Evolutionary conservation across 2,329 filamentous ascomycete species (phyloP).

Genomic region (Cryphonectria japonica): DNA sequence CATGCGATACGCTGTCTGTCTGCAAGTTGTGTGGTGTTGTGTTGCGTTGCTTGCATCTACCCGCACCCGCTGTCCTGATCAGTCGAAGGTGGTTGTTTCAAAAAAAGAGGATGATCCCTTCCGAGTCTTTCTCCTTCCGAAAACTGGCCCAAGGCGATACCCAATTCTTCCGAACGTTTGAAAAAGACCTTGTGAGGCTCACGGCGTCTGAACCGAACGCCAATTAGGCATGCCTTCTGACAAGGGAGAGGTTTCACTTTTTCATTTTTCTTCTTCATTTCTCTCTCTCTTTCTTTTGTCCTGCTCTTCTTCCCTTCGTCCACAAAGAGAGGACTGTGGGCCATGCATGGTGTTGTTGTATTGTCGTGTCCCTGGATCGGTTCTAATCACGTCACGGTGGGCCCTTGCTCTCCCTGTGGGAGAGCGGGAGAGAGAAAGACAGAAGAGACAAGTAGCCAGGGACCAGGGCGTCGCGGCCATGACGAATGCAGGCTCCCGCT

Average conservation of each 20-base stretch:
- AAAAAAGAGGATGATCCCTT: slow-evolving; percentile 17
- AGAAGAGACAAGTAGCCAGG: not conserved
- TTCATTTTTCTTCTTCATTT: not conserved
- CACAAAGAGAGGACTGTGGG: not conserved
- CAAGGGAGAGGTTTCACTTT: not conserved
- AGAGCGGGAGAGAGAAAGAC: not conserved
- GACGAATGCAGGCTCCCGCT: slow-evolving; percentile 20
- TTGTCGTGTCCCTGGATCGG: slow-evolving; percentile 2
- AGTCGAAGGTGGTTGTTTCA: slow-evolving; percentile 23
- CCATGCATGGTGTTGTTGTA: not conserved
- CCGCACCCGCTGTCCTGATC: slow-evolving; percentile 17
- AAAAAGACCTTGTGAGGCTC: slow-evolving; percentile 6
- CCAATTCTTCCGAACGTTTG: not conserved
- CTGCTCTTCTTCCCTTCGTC: not conserved
- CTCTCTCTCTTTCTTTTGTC: not conserved
- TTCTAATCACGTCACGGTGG: slow-evolving; percentile 24
- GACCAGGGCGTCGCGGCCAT: slow-evolving; percentile 10
- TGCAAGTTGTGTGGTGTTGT: slow-evolving; percentile 10
- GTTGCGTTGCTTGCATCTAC: slow-evolving; percentile 6
- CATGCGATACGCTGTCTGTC: slow-evolving; percentile 12
- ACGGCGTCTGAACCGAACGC: slow-evolving; percentile 1
- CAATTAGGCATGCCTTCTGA: not conserved
- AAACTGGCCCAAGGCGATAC: not conserved
- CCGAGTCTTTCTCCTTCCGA: slow-evolving; percentile 11
- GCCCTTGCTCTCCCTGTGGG: slow-evolving; percentile 7